phyloP scores from a whole-genome alignment of 1,139 yeast genomes.

The Saccharomyces pastorianus region DNA sequence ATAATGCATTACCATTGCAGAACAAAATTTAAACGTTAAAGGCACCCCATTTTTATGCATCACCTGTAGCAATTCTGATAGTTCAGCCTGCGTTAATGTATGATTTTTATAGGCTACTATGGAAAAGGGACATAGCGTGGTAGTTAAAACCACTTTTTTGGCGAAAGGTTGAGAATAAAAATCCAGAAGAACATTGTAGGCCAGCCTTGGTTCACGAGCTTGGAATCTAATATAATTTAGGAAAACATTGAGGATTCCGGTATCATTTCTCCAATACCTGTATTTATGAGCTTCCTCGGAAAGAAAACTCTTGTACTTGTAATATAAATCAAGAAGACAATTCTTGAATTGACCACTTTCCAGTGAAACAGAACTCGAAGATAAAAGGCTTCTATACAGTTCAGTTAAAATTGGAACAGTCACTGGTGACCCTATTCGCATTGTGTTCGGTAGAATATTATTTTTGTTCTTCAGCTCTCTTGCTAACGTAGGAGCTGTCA shows the following conservation, averaged over 20 bases:
- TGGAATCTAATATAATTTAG: constrained; percentile 15
- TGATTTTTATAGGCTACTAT: constrained; percentile 19
- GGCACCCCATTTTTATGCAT: constrained; percentile 21
- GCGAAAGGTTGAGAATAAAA: constrained; percentile 15
- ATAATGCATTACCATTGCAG: constrained; percentile 21
- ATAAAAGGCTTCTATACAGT: constrained; percentile 17
- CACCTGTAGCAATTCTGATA: constrained; percentile 13
- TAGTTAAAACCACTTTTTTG: constrained; percentile 8
- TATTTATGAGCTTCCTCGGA: constrained; percentile 1
- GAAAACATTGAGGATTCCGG: constrained; percentile 20
- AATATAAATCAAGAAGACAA: constrained; percentile 16
- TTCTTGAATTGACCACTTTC: constrained; percentile 11
- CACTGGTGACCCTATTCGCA: constrained; percentile 8
- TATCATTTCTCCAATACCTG: constrained; percentile 13
- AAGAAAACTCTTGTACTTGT: constrained; percentile 14
- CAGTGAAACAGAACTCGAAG: constrained; percentile 10
- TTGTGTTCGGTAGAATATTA: constrained; percentile 9
- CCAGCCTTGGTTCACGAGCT: constrained; percentile 18
- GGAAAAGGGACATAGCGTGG: constrained; percentile 22
- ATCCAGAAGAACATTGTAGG: constrained; percentile 19
- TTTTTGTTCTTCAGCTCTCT: constrained; percentile 8
- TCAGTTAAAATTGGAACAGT: constrained; percentile 17
- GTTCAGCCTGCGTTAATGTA: constrained; percentile 14
- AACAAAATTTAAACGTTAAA: constrained; percentile 22
- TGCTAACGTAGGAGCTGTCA: constrained; percentile 2